A percentile compares a stretch with the other conserved stretches of the same genome.
phyloP scores from a whole-genome alignment of 768 basidiomycete species.

The Boletus bicolor region DNA sequence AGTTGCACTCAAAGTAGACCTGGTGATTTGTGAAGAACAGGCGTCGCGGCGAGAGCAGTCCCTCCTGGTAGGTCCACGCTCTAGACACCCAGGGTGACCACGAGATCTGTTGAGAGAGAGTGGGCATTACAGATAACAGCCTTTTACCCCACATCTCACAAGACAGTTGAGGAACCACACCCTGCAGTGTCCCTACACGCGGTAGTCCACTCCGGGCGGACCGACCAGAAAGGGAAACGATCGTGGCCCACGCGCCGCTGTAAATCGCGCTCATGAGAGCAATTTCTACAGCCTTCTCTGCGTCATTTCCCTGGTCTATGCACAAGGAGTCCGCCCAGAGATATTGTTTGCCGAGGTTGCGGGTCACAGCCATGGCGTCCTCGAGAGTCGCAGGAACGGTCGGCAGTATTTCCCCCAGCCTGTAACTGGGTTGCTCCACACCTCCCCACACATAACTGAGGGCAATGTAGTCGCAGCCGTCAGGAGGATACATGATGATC shows the following conservation, averaged over 20 bases:
- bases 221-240: slow-evolving; percentile 6
- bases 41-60: slow-evolving; percentile 14
- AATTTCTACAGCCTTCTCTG: slow-evolving; percentile 11
- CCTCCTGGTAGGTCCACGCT: slow-evolving; percentile 21
- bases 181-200: slow-evolving; percentile 8
- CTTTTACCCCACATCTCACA: slow-evolving; percentile 2
- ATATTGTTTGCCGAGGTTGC: slow-evolving; percentile 12
- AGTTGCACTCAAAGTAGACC: slow-evolving; percentile 19
- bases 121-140: slow-evolving; percentile 13
- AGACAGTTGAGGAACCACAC: slow-evolving; percentile 9
- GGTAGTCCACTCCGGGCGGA: slow-evolving; percentile 13
- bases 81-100: slow-evolving; percentile 12
- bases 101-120: neutral
- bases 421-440: slow-evolving; percentile 3
- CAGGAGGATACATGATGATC: slow-evolving; percentile 3
- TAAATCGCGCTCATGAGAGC: slow-evolving; percentile 17
- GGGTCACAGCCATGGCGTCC: slow-evolving; percentile 15
- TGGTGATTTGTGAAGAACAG: slow-evolving; percentile 21
- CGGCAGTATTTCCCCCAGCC: slow-evolving; percentile 8
- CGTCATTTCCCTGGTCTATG: slow-evolving; percentile 10
- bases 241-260: slow-evolving; percentile 12
- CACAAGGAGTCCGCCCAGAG: slow-evolving; percentile 20
- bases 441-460: slow-evolving; percentile 21
- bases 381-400: slow-evolving; percentile 16
- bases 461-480: slow-evolving; percentile 9